These are phyloP conservation scores for Pseudopediastrum boryanum DNA, from an alignment of 139 green algal species.

Conservation along the genomic window DNA sequence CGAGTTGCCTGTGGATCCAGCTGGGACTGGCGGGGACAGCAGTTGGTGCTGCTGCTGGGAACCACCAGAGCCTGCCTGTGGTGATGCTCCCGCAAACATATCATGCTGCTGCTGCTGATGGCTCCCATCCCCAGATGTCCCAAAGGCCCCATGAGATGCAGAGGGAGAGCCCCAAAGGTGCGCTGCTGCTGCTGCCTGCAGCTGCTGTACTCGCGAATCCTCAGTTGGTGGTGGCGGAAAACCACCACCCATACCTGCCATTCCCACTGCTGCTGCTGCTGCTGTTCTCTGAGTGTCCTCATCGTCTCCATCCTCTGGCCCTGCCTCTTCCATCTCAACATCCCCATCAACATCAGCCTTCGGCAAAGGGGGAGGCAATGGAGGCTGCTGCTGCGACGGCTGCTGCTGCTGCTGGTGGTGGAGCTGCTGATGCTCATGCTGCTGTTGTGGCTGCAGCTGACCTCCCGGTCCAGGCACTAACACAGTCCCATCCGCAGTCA, in stretches of 20 bases:
- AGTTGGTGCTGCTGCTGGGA: constrained; percentile 9
- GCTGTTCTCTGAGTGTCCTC: constrained; percentile 1
- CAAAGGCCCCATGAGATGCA: too few species aligned
- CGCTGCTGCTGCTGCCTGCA: too few species aligned
- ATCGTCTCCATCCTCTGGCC: neutral
- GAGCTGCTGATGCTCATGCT: constrained; percentile 18
- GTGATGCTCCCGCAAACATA: too few species aligned
- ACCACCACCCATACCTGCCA: neutral
- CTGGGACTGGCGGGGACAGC: neutral
- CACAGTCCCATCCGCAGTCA: too few species aligned
- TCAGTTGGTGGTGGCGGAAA: neutral
- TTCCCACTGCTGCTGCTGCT: neutral
- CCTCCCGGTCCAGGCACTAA: neutral
- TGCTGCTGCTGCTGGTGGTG: neutral
- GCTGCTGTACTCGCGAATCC: neutral
- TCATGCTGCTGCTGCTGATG: too few species aligned
- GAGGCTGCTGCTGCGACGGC: neutral
- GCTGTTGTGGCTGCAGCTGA: neutral
- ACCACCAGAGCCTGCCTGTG: too few species aligned
- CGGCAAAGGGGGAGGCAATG: neutral
- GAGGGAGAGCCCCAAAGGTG: too few species aligned
- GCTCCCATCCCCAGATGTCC: too few species aligned
- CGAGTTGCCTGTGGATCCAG: neutral
- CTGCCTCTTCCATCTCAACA: neutral
- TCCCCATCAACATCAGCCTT: too few species aligned